These are phyloP conservation scores for Fraxinus latifolia DNA, from an alignment of 305 asterid genomes.

Conservation along the genomic window DNA sequence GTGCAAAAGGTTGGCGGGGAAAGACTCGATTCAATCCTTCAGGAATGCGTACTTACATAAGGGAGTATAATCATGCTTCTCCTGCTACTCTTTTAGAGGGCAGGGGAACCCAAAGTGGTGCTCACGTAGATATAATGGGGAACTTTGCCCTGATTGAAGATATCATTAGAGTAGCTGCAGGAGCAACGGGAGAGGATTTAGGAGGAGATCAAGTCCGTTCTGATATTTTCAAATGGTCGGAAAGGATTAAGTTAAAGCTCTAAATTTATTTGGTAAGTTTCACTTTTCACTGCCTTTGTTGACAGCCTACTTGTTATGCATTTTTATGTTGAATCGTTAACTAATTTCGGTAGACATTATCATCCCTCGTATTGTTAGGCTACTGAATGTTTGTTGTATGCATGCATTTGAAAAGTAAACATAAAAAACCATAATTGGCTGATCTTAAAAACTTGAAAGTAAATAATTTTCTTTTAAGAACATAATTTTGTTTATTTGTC, in stretches of 20 bases:
- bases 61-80: constrained; percentile 76
- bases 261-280: constrained; percentile 42
- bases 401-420: background rate
- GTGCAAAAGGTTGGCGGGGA: constrained; percentile 81
- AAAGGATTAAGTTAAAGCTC: constrained; percentile 56
- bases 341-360: background rate
- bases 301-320: background rate
- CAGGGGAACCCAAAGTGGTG: constrained; percentile 86
- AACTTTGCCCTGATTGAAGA: constrained; percentile 80
- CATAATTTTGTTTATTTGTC: background rate
- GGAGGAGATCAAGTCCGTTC: constrained; percentile 77
- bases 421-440: background rate
- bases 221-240: constrained; percentile 77
- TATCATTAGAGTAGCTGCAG: constrained; percentile 74
- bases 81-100: constrained; percentile 75
- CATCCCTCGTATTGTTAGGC: background rate
- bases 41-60: constrained; percentile 55
- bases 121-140: constrained; percentile 89
- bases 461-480: background rate
- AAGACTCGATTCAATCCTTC: constrained; percentile 81
- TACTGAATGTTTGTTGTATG: background rate
- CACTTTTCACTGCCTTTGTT: background rate
- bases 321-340: background rate
- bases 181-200: constrained; percentile 71
- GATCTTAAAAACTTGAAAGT: background rate